Conservation (phyloP, 2,329 filamentous ascomycete genomes). For the Colletotrichum cordylinicola region DNA sequence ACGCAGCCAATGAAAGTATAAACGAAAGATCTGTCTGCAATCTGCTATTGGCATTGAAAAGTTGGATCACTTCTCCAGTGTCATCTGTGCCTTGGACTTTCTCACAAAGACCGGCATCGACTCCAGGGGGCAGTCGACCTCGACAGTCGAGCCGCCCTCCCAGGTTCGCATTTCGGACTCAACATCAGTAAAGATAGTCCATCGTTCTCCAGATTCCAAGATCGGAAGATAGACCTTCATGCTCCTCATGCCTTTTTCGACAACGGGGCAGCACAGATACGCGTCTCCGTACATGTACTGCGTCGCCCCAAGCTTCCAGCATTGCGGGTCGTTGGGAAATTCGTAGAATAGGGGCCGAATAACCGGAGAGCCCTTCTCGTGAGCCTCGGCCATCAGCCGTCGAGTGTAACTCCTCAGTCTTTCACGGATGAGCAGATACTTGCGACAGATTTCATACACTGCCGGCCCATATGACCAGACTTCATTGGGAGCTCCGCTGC, state of each 20-base stretch:
- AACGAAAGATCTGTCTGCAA: neutral
- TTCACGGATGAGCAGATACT: neutral
- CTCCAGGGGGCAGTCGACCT: neutral
- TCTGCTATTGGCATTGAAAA: neutral
- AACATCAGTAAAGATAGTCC: neutral
- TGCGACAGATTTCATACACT: neutral
- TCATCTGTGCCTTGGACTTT: neutral
- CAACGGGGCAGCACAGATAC: neutral
- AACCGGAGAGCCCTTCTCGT: neutral
- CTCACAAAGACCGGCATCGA: neutral
- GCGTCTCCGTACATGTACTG: neutral
- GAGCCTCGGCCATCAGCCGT: neutral
- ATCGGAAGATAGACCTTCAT: neutral
- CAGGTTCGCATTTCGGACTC: neutral
- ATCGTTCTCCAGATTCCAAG: neutral
- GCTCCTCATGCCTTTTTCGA: neutral
- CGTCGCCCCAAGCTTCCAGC: neutral
- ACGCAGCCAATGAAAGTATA: neutral
- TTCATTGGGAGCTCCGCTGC: neutral
- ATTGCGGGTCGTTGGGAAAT: neutral
- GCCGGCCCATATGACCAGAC: neutral
- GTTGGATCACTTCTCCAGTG: neutral
- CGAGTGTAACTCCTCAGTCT: neutral
- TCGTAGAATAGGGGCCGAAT: neutral
- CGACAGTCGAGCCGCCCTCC: neutral